These are phyloP conservation scores for Aegilops speltoides DNA, from an alignment of 176 grass and related monocot genomes.

Conservation along the genomic window DNA sequence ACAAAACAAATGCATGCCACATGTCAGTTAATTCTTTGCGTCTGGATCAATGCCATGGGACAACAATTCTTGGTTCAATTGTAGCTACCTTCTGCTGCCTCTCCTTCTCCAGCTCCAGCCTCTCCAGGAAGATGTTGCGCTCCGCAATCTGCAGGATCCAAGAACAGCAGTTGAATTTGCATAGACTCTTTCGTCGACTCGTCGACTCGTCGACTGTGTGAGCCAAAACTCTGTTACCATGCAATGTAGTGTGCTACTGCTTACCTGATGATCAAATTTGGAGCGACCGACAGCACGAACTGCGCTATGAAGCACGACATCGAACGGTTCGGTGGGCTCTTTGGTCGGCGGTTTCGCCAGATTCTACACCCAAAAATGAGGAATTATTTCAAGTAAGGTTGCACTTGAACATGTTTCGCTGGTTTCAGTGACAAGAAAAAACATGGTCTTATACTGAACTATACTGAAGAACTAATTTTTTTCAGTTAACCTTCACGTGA, in stretches of 20 bases:
- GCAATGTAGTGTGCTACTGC: slow-evolving; percentile 23
- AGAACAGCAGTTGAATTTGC: background rate
- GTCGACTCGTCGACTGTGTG: background rate
- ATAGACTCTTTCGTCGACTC: slow-evolving; percentile 16
- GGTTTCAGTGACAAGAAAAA: background rate
- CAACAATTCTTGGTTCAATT: background rate
- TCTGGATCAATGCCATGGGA: background rate
- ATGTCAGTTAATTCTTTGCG: background rate
- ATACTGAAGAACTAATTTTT: background rate
- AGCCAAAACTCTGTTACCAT: slow-evolving; percentile 3
- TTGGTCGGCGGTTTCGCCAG: slow-evolving; percentile 51
- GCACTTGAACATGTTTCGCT: background rate
- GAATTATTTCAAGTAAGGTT: background rate
- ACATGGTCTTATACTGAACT: background rate
- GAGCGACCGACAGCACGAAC: slow-evolving; percentile 51
- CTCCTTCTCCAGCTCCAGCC: slow-evolving; percentile 58
- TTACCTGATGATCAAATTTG: slow-evolving; percentile 80
- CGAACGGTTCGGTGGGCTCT: slow-evolving; percentile 63
- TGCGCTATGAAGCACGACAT: slow-evolving; percentile 68
- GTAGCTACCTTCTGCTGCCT: slow-evolving; percentile 54
- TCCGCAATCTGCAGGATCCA: slow-evolving; percentile 48
- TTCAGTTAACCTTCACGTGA: background rate
- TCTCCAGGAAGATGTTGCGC: slow-evolving; percentile 55
- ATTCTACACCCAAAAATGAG: slow-evolving; percentile 10
- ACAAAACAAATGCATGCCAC: background rate